A percentile compares a stretch with the other conserved stretches of the same genome.
These are phyloP conservation scores for Tuber aestivum DNA, from an alignment of 495 filamentous ascomycete species.

Conservation along the genomic window DNA sequence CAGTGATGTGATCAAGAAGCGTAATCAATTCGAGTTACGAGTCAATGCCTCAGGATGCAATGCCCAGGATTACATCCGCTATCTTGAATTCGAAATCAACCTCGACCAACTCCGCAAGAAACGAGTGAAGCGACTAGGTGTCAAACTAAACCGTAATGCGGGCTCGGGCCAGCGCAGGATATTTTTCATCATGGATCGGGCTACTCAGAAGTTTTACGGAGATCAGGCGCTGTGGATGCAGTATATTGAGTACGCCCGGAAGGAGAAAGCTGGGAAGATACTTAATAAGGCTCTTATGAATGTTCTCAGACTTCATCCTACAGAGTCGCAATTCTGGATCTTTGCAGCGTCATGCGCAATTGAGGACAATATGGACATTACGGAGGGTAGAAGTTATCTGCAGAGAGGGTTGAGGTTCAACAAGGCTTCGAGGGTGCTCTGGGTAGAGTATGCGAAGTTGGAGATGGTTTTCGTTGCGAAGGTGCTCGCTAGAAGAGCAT, in stretches of 20 bases:
- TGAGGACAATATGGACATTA: slow-evolving; percentile 76
- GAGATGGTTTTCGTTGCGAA: slow-evolving; percentile 88
- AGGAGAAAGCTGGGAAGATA: slow-evolving; percentile 72
- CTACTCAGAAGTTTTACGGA: slow-evolving; percentile 76
- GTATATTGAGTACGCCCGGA: slow-evolving; percentile 74
- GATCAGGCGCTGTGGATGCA: slow-evolving; percentile 82
- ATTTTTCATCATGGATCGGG: slow-evolving; percentile 82
- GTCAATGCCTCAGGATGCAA: slow-evolving; percentile 72
- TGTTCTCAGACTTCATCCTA: slow-evolving; percentile 75
- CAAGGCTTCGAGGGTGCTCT: slow-evolving; percentile 61
- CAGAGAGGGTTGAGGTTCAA: slow-evolving; percentile 84
- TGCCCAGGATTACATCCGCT: slow-evolving; percentile 72
- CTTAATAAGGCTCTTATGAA: slow-evolving; percentile 69
- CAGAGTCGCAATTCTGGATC: slow-evolving; percentile 78
- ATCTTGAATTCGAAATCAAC: slow-evolving; percentile 86
- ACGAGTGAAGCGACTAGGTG: slow-evolving; percentile 68
- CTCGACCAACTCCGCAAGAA: slow-evolving; percentile 75
- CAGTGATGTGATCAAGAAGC: slow-evolving; percentile 72
- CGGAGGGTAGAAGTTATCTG: slow-evolving; percentile 76
- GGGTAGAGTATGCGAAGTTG: slow-evolving; percentile 84
- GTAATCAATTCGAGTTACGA: slow-evolving; percentile 88
- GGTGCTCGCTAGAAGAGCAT: slow-evolving; percentile 62
- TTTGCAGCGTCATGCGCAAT: slow-evolving; percentile 71
- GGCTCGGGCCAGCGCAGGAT: slow-evolving; percentile 66
- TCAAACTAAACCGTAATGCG: slow-evolving; percentile 49